Evolutionary conservation across 805 yeast species (phyloP).

Genomic region (Yarrowia hollandica): DNA sequence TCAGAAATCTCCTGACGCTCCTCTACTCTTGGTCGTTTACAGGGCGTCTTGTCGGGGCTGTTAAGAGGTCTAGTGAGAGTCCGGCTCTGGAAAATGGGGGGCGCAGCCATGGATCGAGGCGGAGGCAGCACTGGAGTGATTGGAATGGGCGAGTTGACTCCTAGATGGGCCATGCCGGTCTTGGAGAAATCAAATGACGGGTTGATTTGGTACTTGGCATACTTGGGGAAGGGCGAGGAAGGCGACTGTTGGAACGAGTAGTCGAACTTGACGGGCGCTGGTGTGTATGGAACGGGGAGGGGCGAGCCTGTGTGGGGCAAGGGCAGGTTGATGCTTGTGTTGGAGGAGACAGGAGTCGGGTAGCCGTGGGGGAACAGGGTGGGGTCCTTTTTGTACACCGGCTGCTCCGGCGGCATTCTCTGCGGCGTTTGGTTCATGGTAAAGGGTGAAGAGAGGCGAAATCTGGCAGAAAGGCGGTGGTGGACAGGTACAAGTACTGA

Average conservation of each 20-base stretch:
- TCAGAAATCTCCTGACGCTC: slow-evolving; percentile 12
- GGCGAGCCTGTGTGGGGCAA: slow-evolving; percentile 1
- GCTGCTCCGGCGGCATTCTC: neutral
- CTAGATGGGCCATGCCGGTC: slow-evolving; percentile 11
- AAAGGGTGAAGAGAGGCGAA: neutral
- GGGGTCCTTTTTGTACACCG: neutral
- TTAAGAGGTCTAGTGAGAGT: neutral
- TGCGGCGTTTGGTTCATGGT: slow-evolving; percentile 10
- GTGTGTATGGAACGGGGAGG: neutral
- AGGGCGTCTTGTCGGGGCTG: slow-evolving; percentile 12
- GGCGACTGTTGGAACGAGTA: slow-evolving; percentile 7
- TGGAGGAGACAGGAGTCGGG: slow-evolving; percentile 13
- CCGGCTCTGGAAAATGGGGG: slow-evolving; percentile 5
- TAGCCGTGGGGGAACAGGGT: slow-evolving; percentile 4
- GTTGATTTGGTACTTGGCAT: slow-evolving; percentile 19
- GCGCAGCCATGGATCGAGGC: slow-evolving; percentile 6
- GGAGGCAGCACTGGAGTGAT: slow-evolving; percentile 20
- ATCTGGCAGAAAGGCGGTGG: neutral
- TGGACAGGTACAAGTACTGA: neutral
- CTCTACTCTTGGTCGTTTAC: neutral
- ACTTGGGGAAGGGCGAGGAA: neutral
- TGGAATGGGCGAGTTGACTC: neutral
- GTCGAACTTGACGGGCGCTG: slow-evolving; percentile 1
- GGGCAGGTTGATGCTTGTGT: slow-evolving; percentile 1
- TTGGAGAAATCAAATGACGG: slow-evolving; percentile 9